These are phyloP conservation scores for Suhomyces sp. DNA, from an alignment of 805 yeast genomes.

Conservation along the genomic window DNA sequence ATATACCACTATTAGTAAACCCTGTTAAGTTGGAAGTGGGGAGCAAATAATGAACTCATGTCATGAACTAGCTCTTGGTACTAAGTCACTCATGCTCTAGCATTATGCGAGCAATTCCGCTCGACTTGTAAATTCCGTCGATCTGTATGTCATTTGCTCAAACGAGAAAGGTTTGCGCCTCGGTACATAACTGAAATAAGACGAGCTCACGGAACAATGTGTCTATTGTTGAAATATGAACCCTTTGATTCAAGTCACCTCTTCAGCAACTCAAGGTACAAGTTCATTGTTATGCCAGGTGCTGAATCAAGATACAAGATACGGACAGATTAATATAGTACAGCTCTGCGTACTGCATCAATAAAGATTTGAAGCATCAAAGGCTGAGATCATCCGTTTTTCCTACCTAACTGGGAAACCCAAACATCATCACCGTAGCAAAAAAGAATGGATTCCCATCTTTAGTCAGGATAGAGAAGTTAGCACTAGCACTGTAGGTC, in stretches of 20 bases:
- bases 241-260: background rate
- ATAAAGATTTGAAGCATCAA: background rate
- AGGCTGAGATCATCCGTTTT: background rate
- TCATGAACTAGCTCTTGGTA: too few species aligned
- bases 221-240: background rate
- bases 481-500: background rate
- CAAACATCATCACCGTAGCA: background rate
- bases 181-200: background rate
- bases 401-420: background rate
- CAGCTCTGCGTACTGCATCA: background rate
- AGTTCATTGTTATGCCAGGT: background rate
- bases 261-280: background rate
- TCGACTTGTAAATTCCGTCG: background rate
- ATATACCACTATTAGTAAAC: too few species aligned
- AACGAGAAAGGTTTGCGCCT: background rate
- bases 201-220: background rate
- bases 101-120: background rate
- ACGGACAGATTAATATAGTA: background rate
- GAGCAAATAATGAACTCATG: too few species aligned
- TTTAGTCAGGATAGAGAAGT: too few species aligned
- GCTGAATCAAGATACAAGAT: background rate
- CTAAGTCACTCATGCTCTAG: background rate
- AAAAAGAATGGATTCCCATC: too few species aligned
- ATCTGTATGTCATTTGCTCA: background rate
- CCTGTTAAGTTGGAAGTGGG: too few species aligned